Base-by-base conservation (phyloP, 2,329 filamentous ascomycete species). In the Fusarium phyllophilum region DNA sequence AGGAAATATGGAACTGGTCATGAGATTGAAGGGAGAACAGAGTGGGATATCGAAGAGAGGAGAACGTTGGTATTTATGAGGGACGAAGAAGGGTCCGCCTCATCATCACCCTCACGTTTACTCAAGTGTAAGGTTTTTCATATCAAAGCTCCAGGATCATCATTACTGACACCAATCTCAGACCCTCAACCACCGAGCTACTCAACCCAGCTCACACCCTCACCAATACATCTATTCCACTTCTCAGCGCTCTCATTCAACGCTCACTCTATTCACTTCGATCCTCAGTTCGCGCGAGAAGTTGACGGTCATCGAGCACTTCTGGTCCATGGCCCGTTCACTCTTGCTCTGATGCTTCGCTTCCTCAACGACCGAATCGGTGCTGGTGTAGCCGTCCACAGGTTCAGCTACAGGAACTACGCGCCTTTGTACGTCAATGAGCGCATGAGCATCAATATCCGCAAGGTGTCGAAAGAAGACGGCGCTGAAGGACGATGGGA, bases 241-340 rank as follows among this genome's bases (percentile, higher is more conserved):
- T 98, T 96, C 85, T 96, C 93, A 26, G 95, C 95, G 0, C 89
- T 99, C 39, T 96, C 93, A 6, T 95, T 94, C 85, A 99, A 99
- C 82, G 94, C 94, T 3, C 96, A 99, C 82, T 87, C 89, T 22
- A 98, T 99, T 76, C 96, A 99, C 83, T 87, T 97, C 29, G 93
- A 98, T 81, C 88, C 87, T 3, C 79, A 87, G 48, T 97, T 94
- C 82, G 91, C 91, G 58, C 87, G 88, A 44, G 84, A 89, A 18
- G 85, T 91, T 18, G 96, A 98, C 81, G 93, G 93, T 17, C 91
- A 97, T 80, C 87, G 87, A 10, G 89, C 91, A 68, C 85, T 94
- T 33, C 87, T 98, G 22, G 93, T 98, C 62, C 96, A 98, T 78
- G 96, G 96, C 0, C 96, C 96, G 2, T 85, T 99, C 61, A 91